Conservation (phyloP, 192 early-diverging fungal genomes). For the Gamsiella multidivaricata region DNA sequence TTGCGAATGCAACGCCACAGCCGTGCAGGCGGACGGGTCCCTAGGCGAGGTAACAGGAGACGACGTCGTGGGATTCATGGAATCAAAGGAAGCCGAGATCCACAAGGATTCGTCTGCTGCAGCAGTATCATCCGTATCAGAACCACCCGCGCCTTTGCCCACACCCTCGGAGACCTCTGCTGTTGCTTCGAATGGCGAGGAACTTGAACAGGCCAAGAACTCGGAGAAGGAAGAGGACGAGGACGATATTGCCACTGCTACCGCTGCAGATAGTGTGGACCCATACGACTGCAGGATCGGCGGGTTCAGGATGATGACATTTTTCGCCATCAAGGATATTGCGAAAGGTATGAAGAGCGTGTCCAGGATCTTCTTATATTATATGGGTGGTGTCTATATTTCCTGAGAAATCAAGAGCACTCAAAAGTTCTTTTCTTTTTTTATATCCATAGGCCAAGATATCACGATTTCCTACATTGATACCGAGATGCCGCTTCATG, state of each 20-base stretch:
- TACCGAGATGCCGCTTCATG: conserved; percentile 65
- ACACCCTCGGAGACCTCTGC: conserved; percentile 51
- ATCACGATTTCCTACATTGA: conserved; percentile 79
- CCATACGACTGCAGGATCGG: conserved; percentile 11
- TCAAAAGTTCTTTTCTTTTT: too few relatives aligned
- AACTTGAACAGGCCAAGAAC: too few relatives aligned
- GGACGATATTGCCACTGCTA: neutral
- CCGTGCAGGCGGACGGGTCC: conserved; percentile 43
- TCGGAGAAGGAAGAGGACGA: conserved; percentile 29
- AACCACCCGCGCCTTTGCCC: neutral
- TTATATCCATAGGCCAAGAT: conserved; percentile 53
- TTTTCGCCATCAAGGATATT: conserved; percentile 39
- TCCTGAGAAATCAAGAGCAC: too few relatives aligned
- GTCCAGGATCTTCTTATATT: too few relatives aligned
- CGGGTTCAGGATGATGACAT: conserved; percentile 50
- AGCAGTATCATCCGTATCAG: neutral
- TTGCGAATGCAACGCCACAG: conserved; percentile 64
- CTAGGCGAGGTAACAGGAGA: conserved; percentile 11
- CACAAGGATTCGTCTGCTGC: neutral
- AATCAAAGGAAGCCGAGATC: neutral
- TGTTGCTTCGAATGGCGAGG: conserved; percentile 15
- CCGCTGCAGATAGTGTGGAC: conserved; percentile 1
- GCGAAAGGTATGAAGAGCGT: conserved; percentile 31
- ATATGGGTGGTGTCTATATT: too few relatives aligned
- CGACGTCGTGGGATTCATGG: conserved; percentile 15